Evolutionary conservation across 371 early-diverging fungal genomes (phyloP).

Genomic region (Mucor circinelloides): DNA sequence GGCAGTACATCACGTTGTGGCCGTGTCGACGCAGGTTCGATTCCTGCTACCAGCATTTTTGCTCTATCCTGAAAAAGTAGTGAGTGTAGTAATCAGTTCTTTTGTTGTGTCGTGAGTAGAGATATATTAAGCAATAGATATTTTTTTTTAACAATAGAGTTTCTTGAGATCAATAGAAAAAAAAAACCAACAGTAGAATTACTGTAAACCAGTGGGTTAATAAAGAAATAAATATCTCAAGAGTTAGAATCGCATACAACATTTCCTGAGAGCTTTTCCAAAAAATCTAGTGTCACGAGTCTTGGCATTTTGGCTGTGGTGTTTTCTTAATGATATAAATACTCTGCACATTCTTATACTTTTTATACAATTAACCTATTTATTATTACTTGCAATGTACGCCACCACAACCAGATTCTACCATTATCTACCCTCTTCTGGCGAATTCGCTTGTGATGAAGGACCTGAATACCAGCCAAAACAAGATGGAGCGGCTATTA

Average conservation of each 20-base stretch:
- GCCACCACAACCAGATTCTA: constrained; percentile 19
- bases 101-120: no score
- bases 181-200: constrained; percentile 6
- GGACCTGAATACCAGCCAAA: constrained; percentile 24
- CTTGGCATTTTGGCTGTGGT: constrained; percentile 14
- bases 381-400: constrained; percentile 16
- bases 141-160: neutral
- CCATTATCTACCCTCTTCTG: constrained; percentile 22
- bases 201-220: neutral
- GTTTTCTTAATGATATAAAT: constrained; percentile 19
- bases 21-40: constrained; percentile 72
- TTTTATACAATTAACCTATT: constrained; percentile 24
- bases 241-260: constrained; percentile 18
- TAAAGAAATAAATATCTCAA: constrained; percentile 21
- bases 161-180: neutral
- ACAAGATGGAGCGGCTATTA: constrained; percentile 21
- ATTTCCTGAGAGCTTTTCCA: constrained; percentile 22
- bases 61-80: no score
- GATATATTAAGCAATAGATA: no score
- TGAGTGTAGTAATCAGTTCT: no score
- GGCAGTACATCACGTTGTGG: constrained; percentile 71
- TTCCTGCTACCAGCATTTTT: constrained; percentile 61
- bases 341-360: no score
- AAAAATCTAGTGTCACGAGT: constrained; percentile 11
- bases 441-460: constrained; percentile 20